Percentiles rank a stretch among this genome's conserved stretches.
These are phyloP conservation scores for Oryza brachyantha DNA, from an alignment of 176 grass and related monocot species.

Conservation along the genomic window DNA sequence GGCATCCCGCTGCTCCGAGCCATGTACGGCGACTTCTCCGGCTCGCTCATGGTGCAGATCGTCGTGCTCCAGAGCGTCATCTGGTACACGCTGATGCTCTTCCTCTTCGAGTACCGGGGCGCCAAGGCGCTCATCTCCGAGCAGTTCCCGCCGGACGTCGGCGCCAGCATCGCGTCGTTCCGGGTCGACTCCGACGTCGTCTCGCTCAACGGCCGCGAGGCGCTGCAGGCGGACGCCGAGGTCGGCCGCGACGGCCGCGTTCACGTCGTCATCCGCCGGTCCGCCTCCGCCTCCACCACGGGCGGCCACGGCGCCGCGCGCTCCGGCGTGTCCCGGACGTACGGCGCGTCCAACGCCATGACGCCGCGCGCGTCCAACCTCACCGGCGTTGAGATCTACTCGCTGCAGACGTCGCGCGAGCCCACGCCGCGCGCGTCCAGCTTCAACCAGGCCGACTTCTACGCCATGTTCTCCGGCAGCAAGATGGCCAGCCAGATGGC, in stretches of 20 bases:
- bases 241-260: slow-evolving; percentile 78
- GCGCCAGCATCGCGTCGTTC: slow-evolving; percentile 87
- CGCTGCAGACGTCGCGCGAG: slow-evolving; percentile 85
- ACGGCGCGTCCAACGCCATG: slow-evolving; percentile 57
- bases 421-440: slow-evolving; percentile 87
- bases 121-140: slow-evolving; percentile 95
- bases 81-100: slow-evolving; percentile 99
- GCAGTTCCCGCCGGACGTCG: slow-evolving; percentile 90
- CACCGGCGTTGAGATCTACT: slow-evolving; percentile 97
- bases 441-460: slow-evolving; percentile 99
- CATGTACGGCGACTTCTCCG: slow-evolving; percentile 97
- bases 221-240: slow-evolving; percentile 93
- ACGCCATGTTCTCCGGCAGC: slow-evolving; percentile 85
- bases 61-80: slow-evolving; percentile 96
- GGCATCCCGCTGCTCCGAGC: slow-evolving; percentile 90
- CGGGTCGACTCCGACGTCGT: slow-evolving; percentile 89
- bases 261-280: slow-evolving; percentile 51
- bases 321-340: slow-evolving; percentile 30
- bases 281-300: slow-evolving; percentile 47
- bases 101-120: slow-evolving; percentile 98
- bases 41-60: slow-evolving; percentile 92
- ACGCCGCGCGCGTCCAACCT: slow-evolving; percentile 94
- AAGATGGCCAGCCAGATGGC: slow-evolving; percentile 71
- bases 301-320: slow-evolving; percentile 35
- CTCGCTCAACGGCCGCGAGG: slow-evolving; percentile 82